Base-by-base conservation (phyloP, 2,329 filamentous ascomycete species). In the Zymoseptoria passerinii region DNA sequence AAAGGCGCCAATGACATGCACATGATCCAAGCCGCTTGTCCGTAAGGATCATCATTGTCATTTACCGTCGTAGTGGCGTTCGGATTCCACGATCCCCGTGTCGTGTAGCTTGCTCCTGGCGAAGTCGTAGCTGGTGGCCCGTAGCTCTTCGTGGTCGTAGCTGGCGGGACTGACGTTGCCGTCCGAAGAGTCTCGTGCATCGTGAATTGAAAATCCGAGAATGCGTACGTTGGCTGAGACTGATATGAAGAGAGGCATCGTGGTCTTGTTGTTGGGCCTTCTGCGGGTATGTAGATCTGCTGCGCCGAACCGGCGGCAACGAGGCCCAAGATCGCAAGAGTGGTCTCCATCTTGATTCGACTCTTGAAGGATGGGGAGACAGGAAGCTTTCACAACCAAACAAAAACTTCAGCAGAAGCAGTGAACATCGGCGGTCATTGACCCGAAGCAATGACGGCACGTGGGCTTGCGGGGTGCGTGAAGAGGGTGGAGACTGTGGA, bases 1-100 rank as follows among this genome's bases (percentile, higher is more conserved):
- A 61, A 67, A 72, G 70, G 58, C 56, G 4, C 71, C 72, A 1
- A 71, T 59, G 0, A 73, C 69, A 35, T 72, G 63, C 0, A 73
- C 69, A 3, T 68, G 68, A 55, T 70, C 18, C 40, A 60, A 3
- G 58, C 58, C 28, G 55, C 58, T 28, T 52, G 54, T 20, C 52
- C 55, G 48, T 60, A 60, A 40, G 35, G 44, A 28, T 35, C 23
- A 18, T 40, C 56, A 1, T 1, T 18, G 19, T 20, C 28, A 13
- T 20, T 44, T 18, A 5, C 50, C 6, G 29, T 35, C 6, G 50
- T 28, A 8, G 50, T 23, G 8, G 50, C 50, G 18, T 50, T 50
- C 4, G 48, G 48, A 10, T 50, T 50, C 16, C 48, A 50, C 9
- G 4, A 5, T 19, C 48, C 48, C 48, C 48, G 18, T 18, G 48